Conservation (phyloP, 1,139 yeast genomes). For the Pneumocystis oryctolagi region DNA sequence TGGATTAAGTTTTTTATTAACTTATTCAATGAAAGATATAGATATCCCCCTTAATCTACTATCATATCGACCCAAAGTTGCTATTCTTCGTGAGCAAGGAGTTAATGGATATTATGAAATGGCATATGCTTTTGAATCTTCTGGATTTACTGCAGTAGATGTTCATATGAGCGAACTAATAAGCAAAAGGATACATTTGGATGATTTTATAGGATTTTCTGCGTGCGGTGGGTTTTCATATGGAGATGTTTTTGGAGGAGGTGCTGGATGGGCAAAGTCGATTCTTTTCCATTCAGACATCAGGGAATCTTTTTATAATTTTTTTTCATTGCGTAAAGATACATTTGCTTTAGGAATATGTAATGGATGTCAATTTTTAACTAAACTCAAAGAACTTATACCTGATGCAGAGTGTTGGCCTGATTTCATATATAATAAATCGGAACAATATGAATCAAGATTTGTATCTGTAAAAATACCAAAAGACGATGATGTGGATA, state of each 20-base stretch:
- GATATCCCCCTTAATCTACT: constrained; percentile 19
- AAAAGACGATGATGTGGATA: constrained; percentile 35
- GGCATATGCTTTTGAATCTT: constrained; percentile 94
- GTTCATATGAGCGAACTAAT: constrained; percentile 94
- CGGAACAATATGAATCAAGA: constrained; percentile 96
- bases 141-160: constrained; percentile 86
- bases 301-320: constrained; percentile 57
- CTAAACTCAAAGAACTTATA: constrained; percentile 71
- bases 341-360: constrained; percentile 99
- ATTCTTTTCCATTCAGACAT: constrained; percentile 75
- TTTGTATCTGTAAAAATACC: constrained; percentile 74
- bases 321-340: constrained; percentile 74
- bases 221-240: constrained; percentile 99
- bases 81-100: constrained; percentile 96
- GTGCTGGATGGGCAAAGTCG: constrained; percentile 98
- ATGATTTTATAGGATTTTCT: constrained; percentile 80
- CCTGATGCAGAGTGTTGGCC: constrained; percentile 98
- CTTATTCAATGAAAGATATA: constrained; percentile 38
- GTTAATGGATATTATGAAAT: constrained; percentile 96
- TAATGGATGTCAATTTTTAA: constrained; percentile 95
- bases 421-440: constrained; percentile 72
- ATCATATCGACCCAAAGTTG: constrained; percentile 62
- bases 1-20: constrained; percentile 69
- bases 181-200: constrained; percentile 55
- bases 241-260: constrained; percentile 98